A percentile compares a stretch with the other conserved stretches of the same genome.
Evolutionary conservation across 495 filamentous ascomycete species (phyloP).

Genomic region (Amniculicola lignicola): DNA sequence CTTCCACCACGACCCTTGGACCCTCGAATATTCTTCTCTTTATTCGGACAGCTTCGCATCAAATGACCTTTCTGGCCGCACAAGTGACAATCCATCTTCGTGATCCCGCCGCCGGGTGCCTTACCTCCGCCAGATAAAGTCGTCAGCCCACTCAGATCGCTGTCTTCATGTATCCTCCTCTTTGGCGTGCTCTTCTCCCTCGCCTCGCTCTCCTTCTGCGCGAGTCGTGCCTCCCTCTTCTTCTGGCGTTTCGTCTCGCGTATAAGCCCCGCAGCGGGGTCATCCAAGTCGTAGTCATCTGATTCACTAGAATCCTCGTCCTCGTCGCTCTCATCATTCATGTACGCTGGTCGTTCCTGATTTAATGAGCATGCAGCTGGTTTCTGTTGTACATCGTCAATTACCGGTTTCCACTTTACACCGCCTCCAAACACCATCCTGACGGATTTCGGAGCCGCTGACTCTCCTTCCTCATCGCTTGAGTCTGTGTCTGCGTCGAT

Average conservation of each 20-base stretch:
- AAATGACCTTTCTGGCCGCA: conserved; percentile 48
- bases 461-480: conserved; percentile 32
- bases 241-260: conserved; percentile 34
- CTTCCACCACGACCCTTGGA: too few species aligned
- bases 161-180: conserved; percentile 50
- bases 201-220: conserved; percentile 33
- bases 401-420: conserved; percentile 46
- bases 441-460: background rate
- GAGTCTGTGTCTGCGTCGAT: conserved; percentile 41
- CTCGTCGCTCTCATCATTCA: conserved; percentile 33
- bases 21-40: too few species aligned
- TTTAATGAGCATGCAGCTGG: background rate
- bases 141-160: conserved; percentile 55
- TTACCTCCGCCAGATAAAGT: conserved; percentile 46
- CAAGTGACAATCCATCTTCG: conserved; percentile 40
- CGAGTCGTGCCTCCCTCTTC: conserved; percentile 35
- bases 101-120: conserved; percentile 1
- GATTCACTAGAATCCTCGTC: conserved; percentile 14
- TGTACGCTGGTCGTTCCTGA: background rate
- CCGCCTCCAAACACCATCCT: conserved; percentile 18
- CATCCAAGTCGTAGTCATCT: conserved; percentile 39
- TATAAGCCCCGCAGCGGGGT: conserved; percentile 43
- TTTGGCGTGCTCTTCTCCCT: background rate
- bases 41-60: conserved; percentile 43
- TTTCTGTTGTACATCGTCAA: background rate